Base-by-base conservation (phyloP, 2,329 filamentous ascomycete species). In the Sclerotinia sclerotiorum region DNA sequence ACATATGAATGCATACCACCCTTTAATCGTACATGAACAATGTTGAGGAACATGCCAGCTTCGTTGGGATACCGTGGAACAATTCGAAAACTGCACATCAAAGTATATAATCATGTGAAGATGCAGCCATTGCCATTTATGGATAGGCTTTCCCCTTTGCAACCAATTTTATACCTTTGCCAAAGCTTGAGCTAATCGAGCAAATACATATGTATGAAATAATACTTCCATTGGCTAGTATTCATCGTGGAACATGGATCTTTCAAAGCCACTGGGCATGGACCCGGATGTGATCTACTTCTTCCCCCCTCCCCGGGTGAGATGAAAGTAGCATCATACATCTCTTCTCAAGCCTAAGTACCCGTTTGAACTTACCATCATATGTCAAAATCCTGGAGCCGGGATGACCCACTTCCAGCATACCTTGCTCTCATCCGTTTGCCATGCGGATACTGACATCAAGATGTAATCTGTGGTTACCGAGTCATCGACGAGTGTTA, bases 401-500 rank as follows among this genome's bases (percentile, higher is more conserved):
- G 5, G 17, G n/a, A 42, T 29, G 2, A 54, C n/a, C 17, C 35
- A 29, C 10, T 24, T n/a, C 61, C 15, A 54, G 49, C 48, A 64
- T 64, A 55, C 61, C 61, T 54, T 64, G 35, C 48, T 21, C 32
- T 51, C 24, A 27, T 52, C 60, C 29, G 46, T 51, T 62, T 62
- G 46, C 60, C 21, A 54, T 29, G 17, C 61, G 61, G 49, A 32
- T 64, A 42, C n/a, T n/a, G 21, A 44, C 49, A 64, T 64, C 35
- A 57, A 42, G 32, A 42, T 5, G 55, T 29, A 57, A 24, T 39
- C n/a, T 49, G 5, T 51, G 7, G 46, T 15, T 62, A 51, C 60
- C 60, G 60, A 62, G 60, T 51, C 60, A 62, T 39, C 46, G 46
- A 62, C 29, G 29, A 62, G 60, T 51, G 60, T 39, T 46, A 51